phyloP scores from a whole-genome alignment of 768 basidiomycete genomes.

The Boletus reticuloceps region DNA sequence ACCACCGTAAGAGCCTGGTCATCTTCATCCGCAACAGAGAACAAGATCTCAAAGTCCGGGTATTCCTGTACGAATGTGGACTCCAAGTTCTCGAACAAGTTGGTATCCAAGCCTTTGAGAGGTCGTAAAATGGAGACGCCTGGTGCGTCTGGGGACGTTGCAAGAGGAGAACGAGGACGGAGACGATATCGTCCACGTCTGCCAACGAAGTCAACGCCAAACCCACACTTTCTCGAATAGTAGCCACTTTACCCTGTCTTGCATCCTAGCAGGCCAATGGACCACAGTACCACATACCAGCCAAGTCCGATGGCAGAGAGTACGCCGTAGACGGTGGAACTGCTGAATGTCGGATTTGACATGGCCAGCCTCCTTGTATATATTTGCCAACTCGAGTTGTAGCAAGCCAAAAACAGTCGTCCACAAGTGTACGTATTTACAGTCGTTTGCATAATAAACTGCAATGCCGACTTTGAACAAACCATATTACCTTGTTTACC shows the following conservation, averaged over 20 bases:
- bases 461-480: too few species aligned
- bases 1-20: conserved; percentile 91
- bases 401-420: background rate
- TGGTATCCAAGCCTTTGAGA: conserved; percentile 91
- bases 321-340: conserved; percentile 4
- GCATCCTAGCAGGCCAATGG: conserved; percentile 65
- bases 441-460: too few species aligned
- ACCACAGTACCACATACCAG: conserved; percentile 68
- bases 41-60: conserved; percentile 85
- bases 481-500: too few species aligned
- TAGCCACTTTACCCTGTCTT: conserved; percentile 56
- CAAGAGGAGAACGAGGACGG: conserved; percentile 60
- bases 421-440: background rate
- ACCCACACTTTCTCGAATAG: background rate
- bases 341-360: conserved; percentile 8
- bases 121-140: conserved; percentile 95
- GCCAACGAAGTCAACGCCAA: conserved; percentile 5
- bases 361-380: conserved; percentile 7
- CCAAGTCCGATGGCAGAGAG: conserved; percentile 43
- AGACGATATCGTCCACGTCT: conserved; percentile 77
- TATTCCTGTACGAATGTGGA: conserved; percentile 92
- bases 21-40: conserved; percentile 83
- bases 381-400: background rate
- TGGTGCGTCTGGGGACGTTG: conserved; percentile 56
- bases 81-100: conserved; percentile 94